phyloP scores from a whole-genome alignment of 2,329 filamentous ascomycete species.

The Penicillium griseofulvum region DNA sequence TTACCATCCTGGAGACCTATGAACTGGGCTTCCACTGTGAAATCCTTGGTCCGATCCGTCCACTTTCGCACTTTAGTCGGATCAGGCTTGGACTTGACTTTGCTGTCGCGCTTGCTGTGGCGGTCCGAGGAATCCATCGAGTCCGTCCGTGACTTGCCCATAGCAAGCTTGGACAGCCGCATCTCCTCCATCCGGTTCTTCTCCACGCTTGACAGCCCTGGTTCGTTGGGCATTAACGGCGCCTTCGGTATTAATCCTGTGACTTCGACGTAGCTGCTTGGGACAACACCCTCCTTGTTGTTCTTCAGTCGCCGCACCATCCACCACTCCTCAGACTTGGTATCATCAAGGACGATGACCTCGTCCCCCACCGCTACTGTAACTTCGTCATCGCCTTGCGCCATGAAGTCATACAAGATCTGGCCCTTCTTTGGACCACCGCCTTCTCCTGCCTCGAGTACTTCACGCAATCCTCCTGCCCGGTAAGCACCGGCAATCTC shows the following conservation, averaged over 20 bases:
- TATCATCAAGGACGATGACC: conserved; percentile 83
- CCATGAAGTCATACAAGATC: conserved; percentile 93
- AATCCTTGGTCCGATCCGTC: conserved; percentile 93
- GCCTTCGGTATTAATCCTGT: conserved; percentile 63
- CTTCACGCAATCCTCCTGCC: conserved; percentile 77
- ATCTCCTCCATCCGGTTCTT: conserved; percentile 78
- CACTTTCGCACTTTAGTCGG: conserved; percentile 78
- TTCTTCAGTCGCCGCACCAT: conserved; percentile 87
- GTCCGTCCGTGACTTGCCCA: conserved; percentile 60
- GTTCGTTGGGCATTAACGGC: conserved; percentile 54
- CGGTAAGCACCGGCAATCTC: conserved; percentile 83
- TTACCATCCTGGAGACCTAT: conserved; percentile 92
- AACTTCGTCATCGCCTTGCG: conserved; percentile 94
- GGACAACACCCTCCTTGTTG: conserved; percentile 91
- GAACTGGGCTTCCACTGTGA: conserved; percentile 96
- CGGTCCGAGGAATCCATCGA: conserved; percentile 60
- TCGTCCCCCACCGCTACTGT: conserved; percentile 88
- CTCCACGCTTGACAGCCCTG: conserved; percentile 67
- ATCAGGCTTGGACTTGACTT: conserved; percentile 81
- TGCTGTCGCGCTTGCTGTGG: conserved; percentile 66
- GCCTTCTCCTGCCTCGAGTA: conserved; percentile 75
- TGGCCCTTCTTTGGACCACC: conserved; percentile 75
- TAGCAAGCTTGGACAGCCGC: conserved; percentile 74
- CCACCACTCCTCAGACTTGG: conserved; percentile 97
- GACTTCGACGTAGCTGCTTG: conserved; percentile 92